Evolutionary conservation across 2,329 filamentous ascomycete genomes (phyloP).

Genomic region (Ophiostoma triangulosporum): DNA sequence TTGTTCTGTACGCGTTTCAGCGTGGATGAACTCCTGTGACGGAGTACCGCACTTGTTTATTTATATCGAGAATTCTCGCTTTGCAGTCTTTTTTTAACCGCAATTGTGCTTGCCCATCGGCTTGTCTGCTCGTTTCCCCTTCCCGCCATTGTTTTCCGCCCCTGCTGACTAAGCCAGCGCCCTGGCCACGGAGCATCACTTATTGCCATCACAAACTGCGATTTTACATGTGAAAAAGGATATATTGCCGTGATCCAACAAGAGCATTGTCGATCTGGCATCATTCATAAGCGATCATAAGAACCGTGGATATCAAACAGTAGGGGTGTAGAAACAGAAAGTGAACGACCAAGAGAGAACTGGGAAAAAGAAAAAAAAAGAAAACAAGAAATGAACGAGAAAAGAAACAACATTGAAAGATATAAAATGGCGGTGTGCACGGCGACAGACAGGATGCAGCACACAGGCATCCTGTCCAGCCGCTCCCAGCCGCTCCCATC

Average conservation of each 20-base stretch:
- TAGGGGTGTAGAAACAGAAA: not conserved
- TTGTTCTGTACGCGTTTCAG: slow-evolving; percentile 10
- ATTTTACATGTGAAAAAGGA: too few relatives aligned
- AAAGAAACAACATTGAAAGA: not conserved
- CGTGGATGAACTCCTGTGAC: not conserved
- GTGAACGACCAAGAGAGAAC: not conserved
- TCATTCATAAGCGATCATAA: not conserved
- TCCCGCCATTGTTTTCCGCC: too few relatives aligned
- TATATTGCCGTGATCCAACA: not conserved
- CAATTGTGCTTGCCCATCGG: too few relatives aligned
- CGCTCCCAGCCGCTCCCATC: not conserved
- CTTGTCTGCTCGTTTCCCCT: too few relatives aligned
- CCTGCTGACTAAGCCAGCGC: too few relatives aligned
- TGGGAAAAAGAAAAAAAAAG: too few relatives aligned
- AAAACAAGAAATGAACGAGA: not conserved
- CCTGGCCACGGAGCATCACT: too few relatives aligned
- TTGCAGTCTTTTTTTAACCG: too few relatives aligned
- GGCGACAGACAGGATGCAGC: not conserved
- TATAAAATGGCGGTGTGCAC: not conserved
- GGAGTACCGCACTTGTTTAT: too few relatives aligned
- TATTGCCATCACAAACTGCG: too few relatives aligned
- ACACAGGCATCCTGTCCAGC: not conserved
- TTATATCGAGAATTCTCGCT: too few relatives aligned
- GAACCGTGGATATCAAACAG: not conserved
- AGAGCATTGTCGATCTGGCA: not conserved